Conservation (phyloP, 2,329 filamentous ascomycete species). For the Elsinoe fawcettii region DNA sequence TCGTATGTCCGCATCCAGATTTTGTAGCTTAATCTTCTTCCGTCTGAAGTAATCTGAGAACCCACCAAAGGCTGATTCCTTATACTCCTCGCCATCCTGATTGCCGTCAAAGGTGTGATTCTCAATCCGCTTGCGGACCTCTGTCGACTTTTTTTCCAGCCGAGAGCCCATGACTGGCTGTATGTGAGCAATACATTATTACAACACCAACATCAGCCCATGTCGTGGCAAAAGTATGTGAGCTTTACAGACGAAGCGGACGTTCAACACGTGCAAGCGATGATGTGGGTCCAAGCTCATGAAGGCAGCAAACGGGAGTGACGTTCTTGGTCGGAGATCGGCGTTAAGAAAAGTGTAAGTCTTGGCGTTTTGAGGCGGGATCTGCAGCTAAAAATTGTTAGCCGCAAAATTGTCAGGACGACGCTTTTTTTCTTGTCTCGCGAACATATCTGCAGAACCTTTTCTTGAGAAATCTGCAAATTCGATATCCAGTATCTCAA, state of each 20-base stretch:
- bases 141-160: conserved; percentile 51
- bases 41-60: conserved; percentile 87
- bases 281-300: neutral
- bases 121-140: conserved; percentile 57
- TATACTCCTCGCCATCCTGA: conserved; percentile 87
- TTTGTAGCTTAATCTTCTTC: conserved; percentile 96
- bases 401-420: neutral
- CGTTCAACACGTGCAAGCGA: neutral
- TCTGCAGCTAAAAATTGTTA: conserved; percentile 6
- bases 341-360: neutral
- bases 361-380: neutral
- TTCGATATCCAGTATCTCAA: conserved; percentile 2
- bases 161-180: conserved; percentile 51
- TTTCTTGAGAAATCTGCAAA: neutral
- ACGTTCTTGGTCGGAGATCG: neutral
- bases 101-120: conserved; percentile 62
- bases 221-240: neutral
- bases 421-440: conserved; percentile 1
- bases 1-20: conserved; percentile 76
- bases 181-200: neutral
- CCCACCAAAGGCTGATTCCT: conserved; percentile 75
- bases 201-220: neutral
- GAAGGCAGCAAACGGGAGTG: neutral
- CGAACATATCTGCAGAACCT: conserved; percentile 13
- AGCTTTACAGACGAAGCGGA: neutral